Conservation (phyloP, 169 alveolate species). For the Condylostoma magnum region DNA sequence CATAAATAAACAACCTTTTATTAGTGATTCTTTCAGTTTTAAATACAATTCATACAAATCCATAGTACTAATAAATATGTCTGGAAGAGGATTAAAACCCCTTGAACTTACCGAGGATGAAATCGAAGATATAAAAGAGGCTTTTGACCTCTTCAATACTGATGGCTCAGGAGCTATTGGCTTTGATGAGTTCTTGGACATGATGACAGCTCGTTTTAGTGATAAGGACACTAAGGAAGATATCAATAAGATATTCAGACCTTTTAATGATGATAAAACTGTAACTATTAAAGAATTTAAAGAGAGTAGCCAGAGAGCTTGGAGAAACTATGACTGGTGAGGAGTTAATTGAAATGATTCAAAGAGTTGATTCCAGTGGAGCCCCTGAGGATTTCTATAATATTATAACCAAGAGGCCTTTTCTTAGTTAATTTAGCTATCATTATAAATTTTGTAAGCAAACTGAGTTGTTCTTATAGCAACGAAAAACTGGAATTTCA, state of each 20-base stretch:
- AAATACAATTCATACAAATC: no score
- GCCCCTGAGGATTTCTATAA: slow-evolving; percentile 98
- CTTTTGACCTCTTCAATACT: slow-evolving; percentile 98
- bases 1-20: no score
- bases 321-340: slow-evolving; percentile 98
- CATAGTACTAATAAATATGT: background rate
- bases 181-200: slow-evolving; percentile 88
- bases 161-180: slow-evolving; percentile 93
- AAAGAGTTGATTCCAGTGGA: slow-evolving; percentile 98
- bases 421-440: no score
- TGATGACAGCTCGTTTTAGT: slow-evolving; percentile 12
- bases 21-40: no score
- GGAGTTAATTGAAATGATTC: slow-evolving; percentile 98
- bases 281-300: slow-evolving; percentile 93
- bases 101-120: slow-evolving; percentile 97
- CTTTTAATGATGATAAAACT: slow-evolving; percentile 97
- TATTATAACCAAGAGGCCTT: slow-evolving; percentile 98
- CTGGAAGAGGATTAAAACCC: slow-evolving; percentile 45
- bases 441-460: no score
- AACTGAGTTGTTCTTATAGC: no score
- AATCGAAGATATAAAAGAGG: slow-evolving; percentile 97
- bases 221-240: slow-evolving; percentile 98
- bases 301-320: slow-evolving; percentile 97
- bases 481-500: slow-evolving; percentile 28
- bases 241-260: slow-evolving; percentile 94